These are phyloP conservation scores for Venturia effusa DNA, from an alignment of 2,329 filamentous ascomycete genomes.

Conservation along the genomic window DNA sequence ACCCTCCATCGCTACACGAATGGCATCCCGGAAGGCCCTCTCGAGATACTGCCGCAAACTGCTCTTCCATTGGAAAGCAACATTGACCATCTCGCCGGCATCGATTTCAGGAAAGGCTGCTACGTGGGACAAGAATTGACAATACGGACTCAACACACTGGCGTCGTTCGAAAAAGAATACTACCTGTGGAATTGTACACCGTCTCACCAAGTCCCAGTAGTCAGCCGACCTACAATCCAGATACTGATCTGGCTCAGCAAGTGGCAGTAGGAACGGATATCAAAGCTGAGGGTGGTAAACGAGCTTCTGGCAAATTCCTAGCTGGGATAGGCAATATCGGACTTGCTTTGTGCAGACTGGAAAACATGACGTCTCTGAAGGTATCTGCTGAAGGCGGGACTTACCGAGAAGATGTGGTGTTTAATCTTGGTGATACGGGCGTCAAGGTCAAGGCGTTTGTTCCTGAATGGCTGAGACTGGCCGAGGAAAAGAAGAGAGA, in stretches of 20 bases:
- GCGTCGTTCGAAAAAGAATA: slow-evolving; percentile 83
- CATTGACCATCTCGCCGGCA: slow-evolving; percentile 71
- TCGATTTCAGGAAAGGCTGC: slow-evolving; percentile 93
- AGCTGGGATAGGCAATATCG: slow-evolving; percentile 69
- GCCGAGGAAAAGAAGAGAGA: slow-evolving; percentile 4
- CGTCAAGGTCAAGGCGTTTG: slow-evolving; percentile 49
- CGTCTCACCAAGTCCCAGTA: slow-evolving; percentile 31
- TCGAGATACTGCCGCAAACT: slow-evolving; percentile 59
- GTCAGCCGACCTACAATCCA: slow-evolving; percentile 34
- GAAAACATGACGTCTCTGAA: slow-evolving; percentile 81
- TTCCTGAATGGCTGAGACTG: slow-evolving; percentile 59
- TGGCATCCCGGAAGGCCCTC: slow-evolving; percentile 76
- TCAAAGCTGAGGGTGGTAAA: slow-evolving; percentile 39
- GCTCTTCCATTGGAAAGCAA: slow-evolving; percentile 83
- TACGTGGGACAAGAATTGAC: slow-evolving; percentile 96
- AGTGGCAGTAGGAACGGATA: slow-evolving; percentile 36
- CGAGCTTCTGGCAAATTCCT: slow-evolving; percentile 76
- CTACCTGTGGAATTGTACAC: slow-evolving; percentile 68
- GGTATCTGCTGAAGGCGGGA: slow-evolving; percentile 55
- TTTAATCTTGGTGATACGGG: slow-evolving; percentile 28
- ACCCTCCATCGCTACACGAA: slow-evolving; percentile 64
- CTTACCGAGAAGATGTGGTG: slow-evolving; percentile 46
- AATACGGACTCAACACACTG: slow-evolving; percentile 87
- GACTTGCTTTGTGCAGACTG: slow-evolving; percentile 74
- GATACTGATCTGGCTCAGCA: slow-evolving; percentile 15